phyloP scores from a whole-genome alignment of 805 yeast genomes.

The Hanseniaspora clermontiae region DNA sequence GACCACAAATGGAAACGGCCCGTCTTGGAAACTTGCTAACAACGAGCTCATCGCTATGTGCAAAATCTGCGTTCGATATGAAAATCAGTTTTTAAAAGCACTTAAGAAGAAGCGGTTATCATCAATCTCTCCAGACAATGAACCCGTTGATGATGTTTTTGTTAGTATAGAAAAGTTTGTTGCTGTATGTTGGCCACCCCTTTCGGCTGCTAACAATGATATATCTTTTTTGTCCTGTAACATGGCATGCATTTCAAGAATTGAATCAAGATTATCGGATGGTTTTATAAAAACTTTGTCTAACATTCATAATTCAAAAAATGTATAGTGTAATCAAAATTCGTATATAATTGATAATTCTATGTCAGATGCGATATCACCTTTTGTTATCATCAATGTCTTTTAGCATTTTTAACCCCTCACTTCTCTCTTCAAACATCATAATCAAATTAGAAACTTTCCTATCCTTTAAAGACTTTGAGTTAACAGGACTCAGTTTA shows the following conservation, averaged over 20 bases:
- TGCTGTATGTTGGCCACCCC: not conserved
- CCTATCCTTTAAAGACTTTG: not conserved
- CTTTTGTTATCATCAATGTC: not conserved
- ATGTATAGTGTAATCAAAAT: not conserved
- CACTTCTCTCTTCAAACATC: conserved; percentile 12
- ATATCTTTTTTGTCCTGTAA: not conserved
- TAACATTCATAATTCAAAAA: not conserved
- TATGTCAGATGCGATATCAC: not conserved
- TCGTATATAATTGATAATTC: not conserved
- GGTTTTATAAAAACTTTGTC: not conserved
- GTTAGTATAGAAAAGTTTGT: not conserved
- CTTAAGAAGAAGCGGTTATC: too few species aligned
- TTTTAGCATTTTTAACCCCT: conserved; percentile 1
- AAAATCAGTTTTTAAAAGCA: not conserved
- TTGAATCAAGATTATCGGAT: not conserved
- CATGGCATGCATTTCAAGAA: not conserved
- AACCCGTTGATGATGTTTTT: too few species aligned
- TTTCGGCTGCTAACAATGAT: not conserved
- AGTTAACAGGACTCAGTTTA: not conserved
- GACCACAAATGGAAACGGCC: not conserved
- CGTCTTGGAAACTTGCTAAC: not conserved
- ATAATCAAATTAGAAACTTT: conserved; percentile 10
- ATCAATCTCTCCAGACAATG: not conserved
- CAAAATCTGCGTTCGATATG: not conserved
- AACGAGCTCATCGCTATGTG: not conserved